phyloP scores from a whole-genome alignment of 371 early-diverging fungal species.

The Syncephalastrum sp. region DNA sequence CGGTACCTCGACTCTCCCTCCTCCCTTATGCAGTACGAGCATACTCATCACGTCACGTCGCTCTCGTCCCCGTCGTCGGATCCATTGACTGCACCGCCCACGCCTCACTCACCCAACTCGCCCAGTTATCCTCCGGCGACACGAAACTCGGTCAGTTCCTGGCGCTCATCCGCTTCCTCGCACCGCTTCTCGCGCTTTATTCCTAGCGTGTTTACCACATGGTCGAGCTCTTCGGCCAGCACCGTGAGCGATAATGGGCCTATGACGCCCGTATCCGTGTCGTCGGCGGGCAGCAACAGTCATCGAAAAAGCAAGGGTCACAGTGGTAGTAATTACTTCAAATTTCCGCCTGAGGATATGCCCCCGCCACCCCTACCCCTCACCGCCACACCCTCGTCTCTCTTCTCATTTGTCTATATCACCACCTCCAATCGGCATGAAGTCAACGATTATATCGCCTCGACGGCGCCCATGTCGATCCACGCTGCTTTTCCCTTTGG shows the following conservation, averaged over 20 bases:
- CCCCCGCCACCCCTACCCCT: slow-evolving; percentile 8
- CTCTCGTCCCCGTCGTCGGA: slow-evolving; percentile 7
- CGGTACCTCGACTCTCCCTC: slow-evolving; percentile 23
- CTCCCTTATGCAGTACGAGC: slow-evolving; percentile 30
- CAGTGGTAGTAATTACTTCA: no score
- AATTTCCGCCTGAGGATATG: slow-evolving; percentile 7
- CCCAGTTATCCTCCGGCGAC: no score
- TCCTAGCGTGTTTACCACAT: no score
- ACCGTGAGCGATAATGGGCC: no score
- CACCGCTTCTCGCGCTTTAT: no score
- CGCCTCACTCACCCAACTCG: no score
- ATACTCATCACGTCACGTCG: slow-evolving; percentile 1
- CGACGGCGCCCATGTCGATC: slow-evolving; percentile 17
- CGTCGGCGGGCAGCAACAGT: no score
- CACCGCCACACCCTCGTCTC: neutral
- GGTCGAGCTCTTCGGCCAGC: no score
- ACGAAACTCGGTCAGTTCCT: no score
- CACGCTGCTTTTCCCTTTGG: slow-evolving; percentile 30
- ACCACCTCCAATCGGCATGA: slow-evolving; percentile 26
- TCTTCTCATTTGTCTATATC: slow-evolving; percentile 18
- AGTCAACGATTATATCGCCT: slow-evolving; percentile 15
- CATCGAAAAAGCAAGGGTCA: no score
- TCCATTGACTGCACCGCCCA: neutral
- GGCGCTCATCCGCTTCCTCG: no score
- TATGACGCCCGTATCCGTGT: no score